Evolutionary conservation across 495 filamentous ascomycete species (phyloP).

Genomic region (Bathelium albidoporum): DNA sequence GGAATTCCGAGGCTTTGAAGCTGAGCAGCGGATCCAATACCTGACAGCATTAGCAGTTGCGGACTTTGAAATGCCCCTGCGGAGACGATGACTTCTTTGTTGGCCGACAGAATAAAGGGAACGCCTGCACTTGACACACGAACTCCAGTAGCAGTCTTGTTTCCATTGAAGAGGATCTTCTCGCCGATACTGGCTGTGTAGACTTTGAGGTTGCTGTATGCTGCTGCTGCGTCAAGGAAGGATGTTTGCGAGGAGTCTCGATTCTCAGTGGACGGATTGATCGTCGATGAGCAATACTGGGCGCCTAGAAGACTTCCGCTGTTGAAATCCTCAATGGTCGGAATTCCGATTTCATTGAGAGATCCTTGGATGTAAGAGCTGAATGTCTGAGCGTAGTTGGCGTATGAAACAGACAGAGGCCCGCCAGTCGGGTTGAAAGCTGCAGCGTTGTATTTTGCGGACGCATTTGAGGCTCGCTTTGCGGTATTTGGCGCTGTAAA

Average conservation of each 20-base stretch:
- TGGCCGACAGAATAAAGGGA: conserved; percentile 35
- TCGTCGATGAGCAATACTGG: conserved; percentile 24
- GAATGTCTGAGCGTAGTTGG: conserved; percentile 40
- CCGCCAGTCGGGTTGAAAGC: conserved; percentile 30
- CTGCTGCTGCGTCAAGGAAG: conserved; percentile 28
- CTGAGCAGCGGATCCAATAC: conserved; percentile 15
- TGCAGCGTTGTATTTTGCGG: conserved; percentile 33
- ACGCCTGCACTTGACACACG: conserved; percentile 22
- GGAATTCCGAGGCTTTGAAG: conserved; percentile 13
- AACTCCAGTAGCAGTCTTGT: conserved; percentile 29
- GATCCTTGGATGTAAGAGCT: conserved; percentile 29
- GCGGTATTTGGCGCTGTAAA: conserved; percentile 42
- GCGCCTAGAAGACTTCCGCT: conserved; percentile 29
- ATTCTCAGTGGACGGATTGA: conserved; percentile 27
- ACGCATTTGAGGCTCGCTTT: conserved; percentile 31
- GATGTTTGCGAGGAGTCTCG: conserved; percentile 35
- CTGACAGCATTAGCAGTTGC: conserved; percentile 22
- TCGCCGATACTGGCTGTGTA: conserved; percentile 34
- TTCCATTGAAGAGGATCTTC: conserved; percentile 31
- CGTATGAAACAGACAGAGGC: conserved; percentile 43
- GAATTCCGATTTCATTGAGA: conserved; percentile 33
- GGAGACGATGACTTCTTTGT: conserved; percentile 47
- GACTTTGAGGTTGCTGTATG: conserved; percentile 22
- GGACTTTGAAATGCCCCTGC: conserved; percentile 33
- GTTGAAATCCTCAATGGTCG: conserved; percentile 18